Conservation (phyloP, 2,329 filamentous ascomycete genomes). For the Mycosphaerelloides madeirae region DNA sequence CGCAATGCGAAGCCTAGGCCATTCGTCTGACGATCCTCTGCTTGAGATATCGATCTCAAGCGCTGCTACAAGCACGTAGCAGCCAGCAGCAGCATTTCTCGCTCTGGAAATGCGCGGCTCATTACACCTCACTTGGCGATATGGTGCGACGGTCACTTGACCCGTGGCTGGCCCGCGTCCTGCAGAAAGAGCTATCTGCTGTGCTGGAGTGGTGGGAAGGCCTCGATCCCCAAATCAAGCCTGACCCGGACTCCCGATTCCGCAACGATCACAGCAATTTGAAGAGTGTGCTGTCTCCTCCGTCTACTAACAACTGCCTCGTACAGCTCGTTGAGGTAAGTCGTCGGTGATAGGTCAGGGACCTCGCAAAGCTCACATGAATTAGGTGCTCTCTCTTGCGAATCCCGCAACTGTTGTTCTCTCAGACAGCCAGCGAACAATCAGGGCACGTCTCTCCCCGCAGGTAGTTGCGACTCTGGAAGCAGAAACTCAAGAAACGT, state of each 20-base stretch:
- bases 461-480: constrained; percentile 21
- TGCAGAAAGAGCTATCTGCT: constrained; percentile 24
- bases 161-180: constrained; percentile 27
- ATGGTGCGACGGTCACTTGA: constrained; percentile 21
- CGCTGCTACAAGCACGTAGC: no score
- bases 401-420: constrained; percentile 16
- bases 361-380: constrained; percentile 1
- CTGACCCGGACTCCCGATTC: constrained; percentile 24
- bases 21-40: no score
- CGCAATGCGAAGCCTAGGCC: no score
- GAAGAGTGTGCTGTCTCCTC: constrained; percentile 12
- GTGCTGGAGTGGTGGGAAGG: constrained; percentile 26
- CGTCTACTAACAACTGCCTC: neutral
- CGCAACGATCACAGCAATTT: constrained; percentile 32
- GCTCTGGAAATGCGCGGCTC: constrained; percentile 5
- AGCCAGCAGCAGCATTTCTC: neutral
- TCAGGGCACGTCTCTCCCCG: constrained; percentile 24
- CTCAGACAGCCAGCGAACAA: constrained; percentile 24
- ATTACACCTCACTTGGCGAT: constrained; percentile 1
- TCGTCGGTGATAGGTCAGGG: neutral
- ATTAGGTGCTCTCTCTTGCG: constrained; percentile 14
- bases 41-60: no score
- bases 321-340: constrained; percentile 19
- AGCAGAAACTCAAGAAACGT: constrained; percentile 17
- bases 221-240: constrained; percentile 17